Conservation (phyloP, 169 alveolate genomes). For the Theileria annulata region DNA sequence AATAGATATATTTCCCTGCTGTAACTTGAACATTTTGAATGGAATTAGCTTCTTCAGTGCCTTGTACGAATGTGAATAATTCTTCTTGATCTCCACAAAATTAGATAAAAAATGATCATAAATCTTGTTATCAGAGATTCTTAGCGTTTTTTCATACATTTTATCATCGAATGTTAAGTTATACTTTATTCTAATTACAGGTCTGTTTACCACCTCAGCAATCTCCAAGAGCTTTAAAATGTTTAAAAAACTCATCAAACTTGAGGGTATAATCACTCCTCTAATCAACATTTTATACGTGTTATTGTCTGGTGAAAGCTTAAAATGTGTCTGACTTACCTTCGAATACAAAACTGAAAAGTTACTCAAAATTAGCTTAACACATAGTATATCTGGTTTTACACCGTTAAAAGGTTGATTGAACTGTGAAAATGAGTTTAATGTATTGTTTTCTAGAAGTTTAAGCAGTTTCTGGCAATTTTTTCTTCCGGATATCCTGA, state of each 20-base stretch:
- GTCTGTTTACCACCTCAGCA: conserved; percentile 2
- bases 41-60: conserved; percentile 55
- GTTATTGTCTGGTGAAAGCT: neutral
- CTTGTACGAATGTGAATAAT: conserved; percentile 17
- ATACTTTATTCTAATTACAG: conserved; percentile 20
- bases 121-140: conserved; percentile 50
- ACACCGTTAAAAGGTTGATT: neutral
- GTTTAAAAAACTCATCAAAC: conserved; percentile 27
- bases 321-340: conserved; percentile 37
- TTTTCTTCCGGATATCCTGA: conserved; percentile 27
- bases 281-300: conserved; percentile 1
- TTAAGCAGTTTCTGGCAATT: conserved; percentile 41
- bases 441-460: conserved; percentile 20
- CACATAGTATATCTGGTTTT: conserved; percentile 9
- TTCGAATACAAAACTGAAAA: conserved; percentile 58
- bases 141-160: conserved; percentile 35
- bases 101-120: conserved; percentile 47
- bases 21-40: conserved; percentile 28
- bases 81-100: conserved; percentile 9
- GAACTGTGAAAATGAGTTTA: conserved; percentile 16
- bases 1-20: conserved; percentile 31
- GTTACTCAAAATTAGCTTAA: conserved; percentile 40
- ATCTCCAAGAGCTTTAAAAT: conserved; percentile 26
- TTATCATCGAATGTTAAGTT: conserved; percentile 46
- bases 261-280: conserved; percentile 58